phyloP scores from a whole-genome alignment of 805 yeast genomes.

The Pichia paraexigua region DNA sequence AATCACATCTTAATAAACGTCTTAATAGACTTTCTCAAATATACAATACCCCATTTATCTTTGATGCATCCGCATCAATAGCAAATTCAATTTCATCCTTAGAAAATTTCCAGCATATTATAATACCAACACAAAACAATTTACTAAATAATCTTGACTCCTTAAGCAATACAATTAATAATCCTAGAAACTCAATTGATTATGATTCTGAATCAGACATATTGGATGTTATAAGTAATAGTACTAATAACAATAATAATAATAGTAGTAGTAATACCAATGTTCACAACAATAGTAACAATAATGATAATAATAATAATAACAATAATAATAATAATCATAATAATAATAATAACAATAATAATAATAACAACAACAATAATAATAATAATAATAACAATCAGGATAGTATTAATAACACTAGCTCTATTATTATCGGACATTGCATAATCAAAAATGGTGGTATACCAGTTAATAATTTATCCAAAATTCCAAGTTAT shows the following conservation, averaged over 20 bases:
- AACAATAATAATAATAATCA: neutral
- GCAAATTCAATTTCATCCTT: slow-evolving; percentile 14
- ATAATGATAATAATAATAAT: neutral
- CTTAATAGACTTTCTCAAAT: slow-evolving; percentile 16
- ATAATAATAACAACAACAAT: neutral
- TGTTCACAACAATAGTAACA: neutral
- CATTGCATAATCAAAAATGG: slow-evolving; percentile 29
- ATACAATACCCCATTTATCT: slow-evolving; percentile 17
- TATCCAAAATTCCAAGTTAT: slow-evolving; percentile 29
- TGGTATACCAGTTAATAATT: slow-evolving; percentile 26
- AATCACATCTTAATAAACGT: slow-evolving; percentile 9
- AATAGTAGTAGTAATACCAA: neutral
- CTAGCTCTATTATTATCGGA: slow-evolving; percentile 21
- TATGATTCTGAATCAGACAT: neutral
- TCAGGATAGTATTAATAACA: neutral
- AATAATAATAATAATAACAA: neutral
- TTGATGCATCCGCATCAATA: slow-evolving; percentile 14
- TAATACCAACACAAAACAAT: slow-evolving; percentile 17
- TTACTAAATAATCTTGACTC: slow-evolving; percentile 6
- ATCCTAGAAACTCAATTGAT: neutral
- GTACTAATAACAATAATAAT: neutral
- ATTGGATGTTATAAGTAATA: neutral
- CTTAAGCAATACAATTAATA: neutral
- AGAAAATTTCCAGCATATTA: slow-evolving; percentile 18
- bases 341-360: neutral